Evolutionary conservation across 805 yeast species (phyloP).

Genomic region (Nakazawaea siamensis): DNA sequence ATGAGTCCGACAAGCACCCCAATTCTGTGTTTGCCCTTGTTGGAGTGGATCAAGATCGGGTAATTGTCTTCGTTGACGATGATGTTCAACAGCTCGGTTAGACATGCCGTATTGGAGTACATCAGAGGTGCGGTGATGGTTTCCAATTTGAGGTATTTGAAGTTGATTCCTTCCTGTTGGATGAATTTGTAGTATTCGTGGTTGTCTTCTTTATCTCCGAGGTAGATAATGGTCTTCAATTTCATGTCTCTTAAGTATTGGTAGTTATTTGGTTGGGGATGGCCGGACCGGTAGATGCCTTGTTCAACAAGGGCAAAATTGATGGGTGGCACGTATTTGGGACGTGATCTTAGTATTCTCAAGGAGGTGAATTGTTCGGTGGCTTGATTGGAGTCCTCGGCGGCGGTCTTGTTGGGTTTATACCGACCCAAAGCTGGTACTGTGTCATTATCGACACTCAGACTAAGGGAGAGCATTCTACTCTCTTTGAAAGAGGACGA

Average conservation of each 20-base stretch:
- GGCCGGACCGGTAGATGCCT: slow-evolving; percentile 84
- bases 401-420: background rate
- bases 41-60: slow-evolving; percentile 86
- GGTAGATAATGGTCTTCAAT: slow-evolving; percentile 71
- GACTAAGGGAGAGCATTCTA: background rate
- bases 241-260: slow-evolving; percentile 66
- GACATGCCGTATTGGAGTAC: slow-evolving; percentile 47
- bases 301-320: slow-evolving; percentile 87
- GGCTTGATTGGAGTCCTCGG: background rate
- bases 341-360: slow-evolving; percentile 21
- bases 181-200: slow-evolving; percentile 69
- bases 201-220: slow-evolving; percentile 68
- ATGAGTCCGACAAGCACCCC: slow-evolving; percentile 91
- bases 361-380: slow-evolving; percentile 22
- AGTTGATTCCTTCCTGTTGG: slow-evolving; percentile 60
- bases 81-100: slow-evolving; percentile 47
- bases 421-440: slow-evolving; percentile 7
- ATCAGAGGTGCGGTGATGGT: slow-evolving; percentile 71
- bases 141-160: slow-evolving; percentile 53
- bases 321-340: slow-evolving; percentile 74
- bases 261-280: slow-evolving; percentile 82
- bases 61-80: slow-evolving; percentile 61
- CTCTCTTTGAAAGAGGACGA: too few relatives aligned
- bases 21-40: slow-evolving; percentile 95
- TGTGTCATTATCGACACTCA: background rate